Percentiles rank a stretch among this genome's conserved stretches.
Evolutionary conservation across 1,284 basidiomycete genomes (phyloP).

Genomic region (Gymnopus androsaceus): DNA sequence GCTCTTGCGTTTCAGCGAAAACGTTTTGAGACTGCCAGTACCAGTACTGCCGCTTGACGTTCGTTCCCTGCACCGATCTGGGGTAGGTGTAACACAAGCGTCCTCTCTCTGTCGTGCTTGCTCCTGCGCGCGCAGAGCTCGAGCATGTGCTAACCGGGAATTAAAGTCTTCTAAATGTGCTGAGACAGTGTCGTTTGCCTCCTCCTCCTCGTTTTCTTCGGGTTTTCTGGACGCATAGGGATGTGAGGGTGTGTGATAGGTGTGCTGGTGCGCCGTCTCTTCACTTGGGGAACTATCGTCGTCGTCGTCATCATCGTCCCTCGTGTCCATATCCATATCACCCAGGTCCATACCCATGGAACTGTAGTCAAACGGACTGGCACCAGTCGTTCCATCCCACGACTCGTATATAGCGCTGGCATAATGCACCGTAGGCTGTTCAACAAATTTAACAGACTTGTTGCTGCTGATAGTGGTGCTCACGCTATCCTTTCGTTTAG

Average conservation of each 20-base stretch:
- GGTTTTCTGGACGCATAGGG: conserved; percentile 3
- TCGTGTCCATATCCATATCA: conserved; percentile 38
- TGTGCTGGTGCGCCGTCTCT: not conserved
- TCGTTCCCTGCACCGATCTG: conserved; percentile 14
- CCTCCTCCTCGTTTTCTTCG: conserved; percentile 8
- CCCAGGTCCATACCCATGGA: conserved; percentile 40
- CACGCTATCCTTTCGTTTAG: conserved; percentile 13
- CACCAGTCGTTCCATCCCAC: conserved; percentile 7
- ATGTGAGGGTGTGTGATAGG: conserved; percentile 6
- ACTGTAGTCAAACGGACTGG: conserved; percentile 6
- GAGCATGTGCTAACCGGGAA: not conserved
- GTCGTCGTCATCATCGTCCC: conserved; percentile 23
- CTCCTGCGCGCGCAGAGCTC: conserved; percentile 3
- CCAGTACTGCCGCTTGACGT: conserved; percentile 4
- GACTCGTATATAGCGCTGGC: conserved; percentile 26
- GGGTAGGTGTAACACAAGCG: conserved; percentile 14
- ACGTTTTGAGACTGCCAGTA: conserved; percentile 5
- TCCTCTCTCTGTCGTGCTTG: too few relatives aligned
- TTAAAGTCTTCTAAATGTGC: conserved; percentile 9
- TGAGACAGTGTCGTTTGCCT: conserved; percentile 1
- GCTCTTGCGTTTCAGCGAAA: conserved; percentile 12
- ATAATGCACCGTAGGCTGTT: conserved; percentile 49
- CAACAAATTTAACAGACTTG: conserved; percentile 55
- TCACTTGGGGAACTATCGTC: conserved; percentile 14
- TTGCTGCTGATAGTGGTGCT: conserved; percentile 24